Evolutionary conservation across 1,139 yeast species (phyloP).

Genomic region (Scheffersomyces lignicola): DNA sequence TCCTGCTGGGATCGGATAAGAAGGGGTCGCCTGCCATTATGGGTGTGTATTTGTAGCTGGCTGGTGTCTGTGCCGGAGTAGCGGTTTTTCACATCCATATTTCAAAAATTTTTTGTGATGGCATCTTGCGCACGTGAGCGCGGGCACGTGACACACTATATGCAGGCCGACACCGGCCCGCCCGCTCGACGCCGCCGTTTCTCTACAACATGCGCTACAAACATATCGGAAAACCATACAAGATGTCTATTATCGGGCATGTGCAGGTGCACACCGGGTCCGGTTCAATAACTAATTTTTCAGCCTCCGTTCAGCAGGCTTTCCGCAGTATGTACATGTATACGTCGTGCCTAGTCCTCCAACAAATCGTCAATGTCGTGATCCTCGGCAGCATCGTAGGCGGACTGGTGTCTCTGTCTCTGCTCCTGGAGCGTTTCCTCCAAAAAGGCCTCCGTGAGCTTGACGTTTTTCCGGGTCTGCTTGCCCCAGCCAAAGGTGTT

Average conservation of each 20-base stretch:
- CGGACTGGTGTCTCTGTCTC: constrained; percentile 42
- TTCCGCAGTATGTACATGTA: no score
- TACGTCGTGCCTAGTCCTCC: constrained; percentile 27
- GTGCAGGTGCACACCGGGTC: no score
- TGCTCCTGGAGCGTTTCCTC: constrained; percentile 45
- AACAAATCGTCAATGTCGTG: constrained; percentile 66
- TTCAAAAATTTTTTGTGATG: constrained; percentile 7
- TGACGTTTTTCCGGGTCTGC: constrained; percentile 59
- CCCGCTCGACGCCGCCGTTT: no score
- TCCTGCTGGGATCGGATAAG: constrained; percentile 58
- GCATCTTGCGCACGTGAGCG: constrained; percentile 5
- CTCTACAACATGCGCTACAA: no score
- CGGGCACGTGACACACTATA: constrained; percentile 3
- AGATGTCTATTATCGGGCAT: no score
- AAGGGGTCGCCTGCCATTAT: constrained; percentile 59
- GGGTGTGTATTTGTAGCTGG: not conserved
- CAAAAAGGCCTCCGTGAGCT: constrained; percentile 53
- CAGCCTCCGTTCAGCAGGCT: no score
- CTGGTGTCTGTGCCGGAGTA: constrained; percentile 3
- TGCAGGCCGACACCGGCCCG: no score
- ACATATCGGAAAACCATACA: no score
- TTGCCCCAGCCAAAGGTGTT: constrained; percentile 77
- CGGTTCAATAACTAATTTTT: no score
- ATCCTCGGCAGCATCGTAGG: constrained; percentile 60
- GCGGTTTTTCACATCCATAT: constrained; percentile 4